phyloP scores from a whole-genome alignment of 73 alveolate species.

The Paramecium bursaria region DNA sequence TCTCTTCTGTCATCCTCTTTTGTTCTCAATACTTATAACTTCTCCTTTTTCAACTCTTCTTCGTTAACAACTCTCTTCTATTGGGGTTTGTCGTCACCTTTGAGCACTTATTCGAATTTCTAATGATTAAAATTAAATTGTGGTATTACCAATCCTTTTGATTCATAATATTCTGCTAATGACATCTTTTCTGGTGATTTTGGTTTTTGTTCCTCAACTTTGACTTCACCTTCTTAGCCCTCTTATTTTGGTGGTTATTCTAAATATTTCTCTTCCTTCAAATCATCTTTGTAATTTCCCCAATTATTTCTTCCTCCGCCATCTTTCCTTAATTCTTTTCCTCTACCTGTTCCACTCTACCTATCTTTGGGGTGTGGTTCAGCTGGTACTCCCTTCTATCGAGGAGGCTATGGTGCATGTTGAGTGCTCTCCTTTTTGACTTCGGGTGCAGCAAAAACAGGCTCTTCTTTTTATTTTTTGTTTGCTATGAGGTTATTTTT shows the following conservation, averaged over 20 bases:
- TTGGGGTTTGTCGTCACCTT: neutral
- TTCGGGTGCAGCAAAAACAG: neutral
- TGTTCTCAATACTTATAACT: constrained; percentile 15
- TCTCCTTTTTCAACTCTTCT: constrained; percentile 40
- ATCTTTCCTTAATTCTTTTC: constrained; percentile 62
- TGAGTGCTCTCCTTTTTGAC: constrained; percentile 44
- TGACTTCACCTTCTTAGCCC: neutral
- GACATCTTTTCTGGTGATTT: constrained; percentile 45
- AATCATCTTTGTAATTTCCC: constrained; percentile 68
- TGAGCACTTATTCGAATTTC: constrained; percentile 32
- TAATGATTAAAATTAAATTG: neutral
- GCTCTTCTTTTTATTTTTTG: no score
- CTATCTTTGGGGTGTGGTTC: constrained; percentile 73
- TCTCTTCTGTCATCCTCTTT: constrained; percentile 49
- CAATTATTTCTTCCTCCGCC: constrained; percentile 72
- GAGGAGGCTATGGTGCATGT: neutral
- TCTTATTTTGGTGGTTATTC: neutral
- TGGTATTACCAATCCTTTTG: constrained; percentile 30
- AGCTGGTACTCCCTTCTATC: constrained; percentile 40
- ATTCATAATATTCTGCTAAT: constrained; percentile 40
- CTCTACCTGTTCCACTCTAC: constrained; percentile 77
- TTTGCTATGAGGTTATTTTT: no score
- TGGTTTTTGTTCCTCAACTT: neutral
- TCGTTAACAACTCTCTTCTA: constrained; percentile 33
- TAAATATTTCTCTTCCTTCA: constrained; percentile 27